phyloP scores from a whole-genome alignment of 345 rosid genomes.

The Citrus hindsii region DNA sequence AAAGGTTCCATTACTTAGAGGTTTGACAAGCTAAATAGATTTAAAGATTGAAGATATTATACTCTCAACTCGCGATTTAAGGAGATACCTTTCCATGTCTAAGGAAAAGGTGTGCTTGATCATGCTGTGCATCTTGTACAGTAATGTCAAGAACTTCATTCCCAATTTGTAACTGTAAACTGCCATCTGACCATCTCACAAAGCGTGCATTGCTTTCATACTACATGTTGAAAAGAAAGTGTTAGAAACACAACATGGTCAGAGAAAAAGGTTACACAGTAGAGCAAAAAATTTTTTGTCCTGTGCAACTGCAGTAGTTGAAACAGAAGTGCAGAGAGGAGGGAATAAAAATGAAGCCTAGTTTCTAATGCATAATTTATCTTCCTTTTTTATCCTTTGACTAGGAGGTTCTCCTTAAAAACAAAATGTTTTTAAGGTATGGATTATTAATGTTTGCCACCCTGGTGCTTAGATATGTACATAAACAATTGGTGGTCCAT shows the following conservation, averaged over 20 bases:
- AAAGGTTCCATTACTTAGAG: background rate
- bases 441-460: background rate
- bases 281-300: background rate
- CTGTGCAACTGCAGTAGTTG: background rate
- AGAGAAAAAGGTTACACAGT: background rate
- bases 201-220: slow-evolving; percentile 95
- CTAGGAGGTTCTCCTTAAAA: background rate
- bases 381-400: background rate
- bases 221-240: slow-evolving; percentile 41
- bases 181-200: slow-evolving; percentile 99
- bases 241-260: slow-evolving; percentile 6
- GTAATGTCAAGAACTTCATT: slow-evolving; percentile 98
- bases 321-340: background rate
- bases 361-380: background rate
- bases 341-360: background rate
- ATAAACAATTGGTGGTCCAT: background rate
- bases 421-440: background rate
- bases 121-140: slow-evolving; percentile 86
- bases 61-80: background rate
- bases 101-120: slow-evolving; percentile 90
- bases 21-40: background rate
- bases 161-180: slow-evolving; percentile 89
- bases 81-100: slow-evolving; percentile 83
- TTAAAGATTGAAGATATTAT: background rate
- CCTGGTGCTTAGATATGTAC: background rate